These are phyloP conservation scores for Chrysanthemum seticuspe DNA, from an alignment of 129 eudicot species.

Conservation along the genomic window DNA sequence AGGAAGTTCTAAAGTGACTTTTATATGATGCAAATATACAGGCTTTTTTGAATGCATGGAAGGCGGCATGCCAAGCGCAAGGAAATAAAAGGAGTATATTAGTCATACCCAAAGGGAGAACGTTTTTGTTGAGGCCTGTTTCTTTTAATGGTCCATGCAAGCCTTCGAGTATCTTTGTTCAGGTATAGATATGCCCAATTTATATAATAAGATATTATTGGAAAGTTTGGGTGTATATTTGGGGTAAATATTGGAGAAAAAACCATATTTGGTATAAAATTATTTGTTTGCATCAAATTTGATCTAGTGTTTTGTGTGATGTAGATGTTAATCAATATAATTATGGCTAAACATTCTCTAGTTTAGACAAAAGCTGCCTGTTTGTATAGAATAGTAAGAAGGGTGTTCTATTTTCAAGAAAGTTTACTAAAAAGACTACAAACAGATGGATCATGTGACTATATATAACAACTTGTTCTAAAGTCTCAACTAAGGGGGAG, in stretches of 20 bases:
- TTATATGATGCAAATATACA: slow-evolving; percentile 28
- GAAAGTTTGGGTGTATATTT: too few relatives aligned
- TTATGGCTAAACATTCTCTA: background rate
- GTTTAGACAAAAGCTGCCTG: slow-evolving; percentile 10
- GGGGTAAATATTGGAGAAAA: too few relatives aligned
- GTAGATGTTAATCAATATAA: background rate
- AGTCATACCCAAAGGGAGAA: slow-evolving; percentile 40
- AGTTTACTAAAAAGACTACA: slow-evolving; percentile 17
- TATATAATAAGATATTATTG: too few relatives aligned
- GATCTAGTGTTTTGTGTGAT: background rate
- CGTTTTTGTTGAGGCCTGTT: slow-evolving; percentile 50
- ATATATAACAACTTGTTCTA: slow-evolving; percentile 22
- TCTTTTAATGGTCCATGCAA: slow-evolving; percentile 67
- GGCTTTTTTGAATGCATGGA: slow-evolving; percentile 73
- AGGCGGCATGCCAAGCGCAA: slow-evolving; percentile 48
- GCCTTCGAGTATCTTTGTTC: slow-evolving; percentile 44
- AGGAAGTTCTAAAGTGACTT: too few relatives aligned
- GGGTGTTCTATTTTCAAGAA: slow-evolving; percentile 22
- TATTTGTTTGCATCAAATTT: too few relatives aligned
- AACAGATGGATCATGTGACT: slow-evolving; percentile 23
- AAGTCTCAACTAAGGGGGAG: background rate
- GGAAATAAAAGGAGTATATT: slow-evolving; percentile 31
- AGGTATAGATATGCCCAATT: slow-evolving; percentile 31
- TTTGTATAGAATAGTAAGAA: slow-evolving; percentile 1
- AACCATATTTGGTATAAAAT: too few relatives aligned